Base-by-base conservation (phyloP, 2,329 filamentous ascomycete species). In the Scleromitrula shiraiana region DNA sequence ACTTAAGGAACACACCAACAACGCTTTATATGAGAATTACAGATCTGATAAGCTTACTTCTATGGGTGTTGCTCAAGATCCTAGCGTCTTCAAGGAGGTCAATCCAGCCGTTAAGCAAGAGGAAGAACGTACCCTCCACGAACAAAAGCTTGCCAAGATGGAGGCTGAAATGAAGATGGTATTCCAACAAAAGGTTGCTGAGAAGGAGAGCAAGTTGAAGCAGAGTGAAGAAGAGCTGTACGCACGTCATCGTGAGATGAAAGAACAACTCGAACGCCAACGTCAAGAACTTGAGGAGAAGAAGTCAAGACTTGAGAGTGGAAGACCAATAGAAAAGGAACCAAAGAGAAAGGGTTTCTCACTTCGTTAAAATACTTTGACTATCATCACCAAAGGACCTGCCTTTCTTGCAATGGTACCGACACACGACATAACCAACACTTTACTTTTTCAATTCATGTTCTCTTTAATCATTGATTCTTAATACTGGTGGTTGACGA, bases 111-210 rank as follows among this genome's bases (percentile, higher is more conserved):
- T 97, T 72, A 98, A 98, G 84, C 93, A 98, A 73, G 93, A 98
- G 70, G 93, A 98, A 74, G 93, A 98, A 77, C 88, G 93, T 64
- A 84, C 87, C 56, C 78, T 98, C 60, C 93, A 98, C 78, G 93
- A 98, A 74, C 90, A 96, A 78, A 98, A 98, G 78, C 88, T 98
- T 62, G 88, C 91, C 70, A 98, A 98, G 88, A 98, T 98, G 93
- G 93, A 98, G 72, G 83, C 89, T 65, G 93, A 98, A 72, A 98
- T 98, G 93, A 98, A 98, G 88, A 95, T 96, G 88, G 93, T 98
- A 60, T 98, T 98, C 88, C 93, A 97, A 70, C 93, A 98, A 70
- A 98, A 98, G 85, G 93, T 98, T 26, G 83, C 88, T 58, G 93
- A 98, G 72, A 98, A 98, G 78, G 93, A 98, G 74, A 95, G 88